phyloP scores from a whole-genome alignment of 2,329 filamentous ascomycete species.

The Beauveria varroae region DNA sequence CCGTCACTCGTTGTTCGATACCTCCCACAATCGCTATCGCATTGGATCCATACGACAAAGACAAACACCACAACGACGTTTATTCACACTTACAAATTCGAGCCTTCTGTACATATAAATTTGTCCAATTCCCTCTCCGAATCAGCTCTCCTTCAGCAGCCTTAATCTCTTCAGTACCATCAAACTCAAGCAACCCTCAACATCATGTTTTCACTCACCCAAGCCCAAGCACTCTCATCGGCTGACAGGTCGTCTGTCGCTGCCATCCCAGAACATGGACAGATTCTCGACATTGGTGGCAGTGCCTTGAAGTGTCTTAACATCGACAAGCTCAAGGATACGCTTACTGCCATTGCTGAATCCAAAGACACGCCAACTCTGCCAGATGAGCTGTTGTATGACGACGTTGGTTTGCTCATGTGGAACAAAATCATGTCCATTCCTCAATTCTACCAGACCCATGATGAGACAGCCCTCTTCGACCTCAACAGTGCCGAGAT shows the following conservation, averaged over 20 bases:
- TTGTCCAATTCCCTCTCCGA: too few species aligned
- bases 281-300: slow-evolving; percentile 32
- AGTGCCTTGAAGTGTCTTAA: slow-evolving; percentile 24
- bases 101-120: too few species aligned
- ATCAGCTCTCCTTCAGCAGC: background rate
- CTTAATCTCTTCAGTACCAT: background rate
- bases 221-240: background rate
- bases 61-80: background rate
- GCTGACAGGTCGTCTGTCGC: slow-evolving; percentile 7
- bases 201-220: background rate
- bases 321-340: slow-evolving; percentile 19
- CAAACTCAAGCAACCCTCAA: background rate
- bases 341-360: slow-evolving; percentile 20
- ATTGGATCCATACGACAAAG: too few species aligned
- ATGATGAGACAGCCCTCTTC: slow-evolving; percentile 32
- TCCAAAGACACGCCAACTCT: slow-evolving; percentile 21
- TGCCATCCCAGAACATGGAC: slow-evolving; percentile 20
- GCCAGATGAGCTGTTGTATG: slow-evolving; percentile 34
- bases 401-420: slow-evolving; percentile 29
- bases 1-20: too few species aligned
- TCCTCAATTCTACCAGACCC: slow-evolving; percentile 33
- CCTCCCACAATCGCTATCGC: too few species aligned
- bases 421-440: slow-evolving; percentile 35
- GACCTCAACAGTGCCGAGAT: slow-evolving; percentile 28
- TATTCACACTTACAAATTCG: too few species aligned